Evolutionary conservation across 176 grass and related monocot species (phyloP).

Genomic region (Neostapfia colusana): DNA sequence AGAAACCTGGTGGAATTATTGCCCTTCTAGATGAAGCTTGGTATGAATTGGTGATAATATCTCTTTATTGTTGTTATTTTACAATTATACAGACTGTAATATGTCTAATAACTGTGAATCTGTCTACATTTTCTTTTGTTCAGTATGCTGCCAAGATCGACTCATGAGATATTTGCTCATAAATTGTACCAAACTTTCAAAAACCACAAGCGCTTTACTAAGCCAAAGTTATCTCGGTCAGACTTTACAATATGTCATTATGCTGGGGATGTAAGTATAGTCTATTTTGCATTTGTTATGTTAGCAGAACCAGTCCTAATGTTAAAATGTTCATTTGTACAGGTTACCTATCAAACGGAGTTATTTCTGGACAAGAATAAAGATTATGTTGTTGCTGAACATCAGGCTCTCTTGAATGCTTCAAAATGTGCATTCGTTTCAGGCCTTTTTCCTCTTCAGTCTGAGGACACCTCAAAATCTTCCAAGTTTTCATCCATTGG

Average conservation of each 20-base stretch:
- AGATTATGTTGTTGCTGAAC: constrained; percentile 99
- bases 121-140: constrained; percentile 36
- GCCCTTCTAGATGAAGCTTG: constrained; percentile 97
- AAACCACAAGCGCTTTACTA: constrained; percentile 80
- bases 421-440: constrained; percentile 85
- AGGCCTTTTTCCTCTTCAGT: constrained; percentile 62
- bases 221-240: constrained; percentile 89
- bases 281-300: constrained; percentile 23
- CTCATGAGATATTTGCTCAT: constrained; percentile 96
- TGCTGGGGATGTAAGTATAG: constrained; percentile 85
- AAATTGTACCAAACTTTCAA: constrained; percentile 96
- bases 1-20: constrained; percentile 99
- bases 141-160: constrained; percentile 96
- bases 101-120: constrained; percentile 25
- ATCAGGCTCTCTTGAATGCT: constrained; percentile 81
- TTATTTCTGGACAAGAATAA: constrained; percentile 98
- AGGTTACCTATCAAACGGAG: constrained; percentile 97
- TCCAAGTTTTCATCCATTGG: constrained; percentile 99
- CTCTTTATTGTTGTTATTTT: constrained; percentile 28
- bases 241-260: constrained; percentile 97
- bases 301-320: constrained; percentile 29
- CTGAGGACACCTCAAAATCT: constrained; percentile 91
- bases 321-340: constrained; percentile 18
- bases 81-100: constrained; percentile 12
- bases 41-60: constrained; percentile 52